Conservation (phyloP, 345 rosid species). For the Hevea brasiliensis region DNA sequence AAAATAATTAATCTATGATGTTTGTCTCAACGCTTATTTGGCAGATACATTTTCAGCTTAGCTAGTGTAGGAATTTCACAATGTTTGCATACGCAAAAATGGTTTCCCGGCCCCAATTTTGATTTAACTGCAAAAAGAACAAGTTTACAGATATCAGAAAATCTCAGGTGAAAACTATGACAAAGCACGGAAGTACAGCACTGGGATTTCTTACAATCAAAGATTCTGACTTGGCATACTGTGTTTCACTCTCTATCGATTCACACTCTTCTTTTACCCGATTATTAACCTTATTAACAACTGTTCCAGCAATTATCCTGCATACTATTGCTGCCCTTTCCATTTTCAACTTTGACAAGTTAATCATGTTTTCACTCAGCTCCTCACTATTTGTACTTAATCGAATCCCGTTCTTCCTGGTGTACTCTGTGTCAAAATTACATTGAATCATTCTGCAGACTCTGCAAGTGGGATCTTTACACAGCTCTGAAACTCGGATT, state of each 20-base stretch:
- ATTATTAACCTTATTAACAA: conserved; percentile 16
- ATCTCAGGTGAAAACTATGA: conserved; percentile 39
- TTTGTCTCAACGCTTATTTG: no score
- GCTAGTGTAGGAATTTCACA: no score
- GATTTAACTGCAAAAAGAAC: neutral
- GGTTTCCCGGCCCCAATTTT: neutral
- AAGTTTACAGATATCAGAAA: neutral
- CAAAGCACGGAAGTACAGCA: conserved; percentile 54
- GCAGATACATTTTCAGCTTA: no score
- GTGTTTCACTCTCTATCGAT: conserved; percentile 14
- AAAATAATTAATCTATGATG: no score
- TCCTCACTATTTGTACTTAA: conserved; percentile 37
- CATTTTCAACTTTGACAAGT: conserved; percentile 24
- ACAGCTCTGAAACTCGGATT: conserved; percentile 29
- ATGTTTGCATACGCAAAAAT: no score
- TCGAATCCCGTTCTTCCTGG: conserved; percentile 28
- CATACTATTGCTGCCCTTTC: conserved; percentile 43
- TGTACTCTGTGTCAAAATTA: conserved; percentile 33
- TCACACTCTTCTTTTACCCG: conserved; percentile 20
- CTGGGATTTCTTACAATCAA: conserved; percentile 34
- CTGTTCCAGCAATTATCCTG: conserved; percentile 40
- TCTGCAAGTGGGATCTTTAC: conserved; percentile 42
- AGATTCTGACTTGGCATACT: conserved; percentile 11
- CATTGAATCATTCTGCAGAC: conserved; percentile 39
- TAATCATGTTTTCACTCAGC: conserved; percentile 27